Evolutionary conservation across 1,284 basidiomycete genomes (phyloP).

Genomic region (Irpex sp.): DNA sequence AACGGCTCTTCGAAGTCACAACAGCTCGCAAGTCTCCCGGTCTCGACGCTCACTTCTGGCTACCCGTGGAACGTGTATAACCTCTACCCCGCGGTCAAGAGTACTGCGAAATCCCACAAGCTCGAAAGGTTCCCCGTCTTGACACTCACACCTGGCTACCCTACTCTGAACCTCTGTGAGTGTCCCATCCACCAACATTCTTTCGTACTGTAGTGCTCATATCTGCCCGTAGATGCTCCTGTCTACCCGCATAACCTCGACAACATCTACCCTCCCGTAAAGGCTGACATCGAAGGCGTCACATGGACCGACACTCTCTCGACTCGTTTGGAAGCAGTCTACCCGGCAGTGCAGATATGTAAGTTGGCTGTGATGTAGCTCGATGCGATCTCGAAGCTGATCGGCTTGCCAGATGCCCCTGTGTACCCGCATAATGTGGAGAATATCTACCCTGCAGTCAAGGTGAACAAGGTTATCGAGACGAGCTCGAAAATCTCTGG

Average conservation of each 20-base stretch:
- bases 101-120: background rate
- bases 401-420: background rate
- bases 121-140: background rate
- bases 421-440: constrained; percentile 12
- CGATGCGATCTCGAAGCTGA: background rate
- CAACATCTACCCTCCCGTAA: constrained; percentile 10
- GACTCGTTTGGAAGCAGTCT: constrained; percentile 1
- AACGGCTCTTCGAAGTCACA: background rate
- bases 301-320: background rate
- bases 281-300: background rate
- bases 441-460: background rate
- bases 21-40: background rate
- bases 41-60: background rate
- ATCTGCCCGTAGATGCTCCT: constrained; percentile 33
- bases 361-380: background rate
- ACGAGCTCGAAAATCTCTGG: background rate
- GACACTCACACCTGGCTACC: constrained; percentile 4
- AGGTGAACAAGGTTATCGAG: background rate
- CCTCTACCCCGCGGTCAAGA: constrained; percentile 7
- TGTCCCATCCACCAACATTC: background rate
- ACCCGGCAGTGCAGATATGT: constrained; percentile 12
- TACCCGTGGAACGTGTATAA: constrained; percentile 2
- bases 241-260: constrained; percentile 17
- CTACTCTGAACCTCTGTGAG: constrained; percentile 13
- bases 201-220: no score